Percentiles rank a stretch among this genome's conserved stretches.
Conservation (phyloP, 345 rosid species). For the Lumnitzera racemosa region DNA sequence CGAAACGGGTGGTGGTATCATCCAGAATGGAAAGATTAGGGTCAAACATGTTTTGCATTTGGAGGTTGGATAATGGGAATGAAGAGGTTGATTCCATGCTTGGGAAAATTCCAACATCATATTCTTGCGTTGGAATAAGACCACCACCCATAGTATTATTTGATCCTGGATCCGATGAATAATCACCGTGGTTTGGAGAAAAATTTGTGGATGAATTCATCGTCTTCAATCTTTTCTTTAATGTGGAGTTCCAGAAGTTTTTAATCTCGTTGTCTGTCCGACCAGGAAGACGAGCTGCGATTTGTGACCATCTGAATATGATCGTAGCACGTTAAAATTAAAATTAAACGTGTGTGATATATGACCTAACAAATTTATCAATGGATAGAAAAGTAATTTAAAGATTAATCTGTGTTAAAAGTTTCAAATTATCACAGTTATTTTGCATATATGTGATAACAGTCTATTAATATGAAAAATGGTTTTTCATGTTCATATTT, state of each 20-base stretch:
- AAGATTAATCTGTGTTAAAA: too few species aligned
- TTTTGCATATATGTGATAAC: too few species aligned
- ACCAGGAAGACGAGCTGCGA: slow-evolving; percentile 87
- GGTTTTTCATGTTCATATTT: too few species aligned
- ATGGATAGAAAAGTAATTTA: too few species aligned
- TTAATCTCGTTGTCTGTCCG: slow-evolving; percentile 90
- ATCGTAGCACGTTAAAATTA: not conserved
- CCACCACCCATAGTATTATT: slow-evolving; percentile 20
- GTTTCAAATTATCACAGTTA: too few species aligned
- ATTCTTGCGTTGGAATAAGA: slow-evolving; percentile 37
- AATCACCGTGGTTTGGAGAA: slow-evolving; percentile 55
- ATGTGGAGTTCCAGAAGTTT: slow-evolving; percentile 88
- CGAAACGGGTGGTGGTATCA: slow-evolving; percentile 23
- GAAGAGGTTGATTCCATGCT: slow-evolving; percentile 49
- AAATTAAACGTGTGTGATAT: not conserved
- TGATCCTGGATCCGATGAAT: slow-evolving; percentile 41
- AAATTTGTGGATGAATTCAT: slow-evolving; percentile 22
- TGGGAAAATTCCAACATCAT: slow-evolving; percentile 29
- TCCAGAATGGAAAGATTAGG: slow-evolving; percentile 40
- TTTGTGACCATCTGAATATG: slow-evolving; percentile 75
- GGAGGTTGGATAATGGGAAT: slow-evolving; percentile 28
- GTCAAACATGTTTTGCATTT: slow-evolving; percentile 29
- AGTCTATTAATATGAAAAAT: too few species aligned
- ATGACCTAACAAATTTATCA: not conserved
- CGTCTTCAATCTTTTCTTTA: slow-evolving; percentile 63